Evolutionary conservation across 108 stramenopile species (phyloP).

Genomic region (Nitzschia sp.): DNA sequence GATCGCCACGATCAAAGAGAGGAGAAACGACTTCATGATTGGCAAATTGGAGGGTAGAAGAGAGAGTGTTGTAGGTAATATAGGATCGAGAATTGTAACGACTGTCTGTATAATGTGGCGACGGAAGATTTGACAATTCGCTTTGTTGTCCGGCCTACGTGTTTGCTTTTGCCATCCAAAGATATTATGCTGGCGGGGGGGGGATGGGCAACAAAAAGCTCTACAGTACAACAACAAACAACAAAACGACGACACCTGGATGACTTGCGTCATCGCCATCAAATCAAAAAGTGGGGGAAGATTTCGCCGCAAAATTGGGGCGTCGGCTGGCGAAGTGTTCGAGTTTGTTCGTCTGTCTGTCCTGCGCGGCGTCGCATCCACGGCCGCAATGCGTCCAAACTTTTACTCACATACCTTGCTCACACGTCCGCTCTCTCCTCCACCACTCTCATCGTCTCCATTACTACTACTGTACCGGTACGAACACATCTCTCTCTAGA

Average conservation of each 20-base stretch:
- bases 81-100: neutral
- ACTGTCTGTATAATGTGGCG: neutral
- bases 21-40: conserved; percentile 15
- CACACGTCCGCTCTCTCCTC: no score
- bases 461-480: no score
- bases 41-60: neutral
- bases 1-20: conserved; percentile 5
- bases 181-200: neutral
- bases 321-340: no score
- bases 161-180: neutral
- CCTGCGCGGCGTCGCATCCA: no score
- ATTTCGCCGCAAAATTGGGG: no score
- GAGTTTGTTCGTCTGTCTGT: no score
- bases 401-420: no score
- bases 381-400: no score
- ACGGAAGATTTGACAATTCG: neutral
- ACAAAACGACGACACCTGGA: neutral
- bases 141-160: neutral
- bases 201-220: no score
- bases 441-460: no score
- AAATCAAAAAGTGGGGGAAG: neutral
- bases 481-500: no score
- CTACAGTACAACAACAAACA: no score
- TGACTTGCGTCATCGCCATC: neutral
- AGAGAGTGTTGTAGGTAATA: neutral